Conservation (phyloP, 176 grass and related monocot species). For the Ananas comosus region DNA sequence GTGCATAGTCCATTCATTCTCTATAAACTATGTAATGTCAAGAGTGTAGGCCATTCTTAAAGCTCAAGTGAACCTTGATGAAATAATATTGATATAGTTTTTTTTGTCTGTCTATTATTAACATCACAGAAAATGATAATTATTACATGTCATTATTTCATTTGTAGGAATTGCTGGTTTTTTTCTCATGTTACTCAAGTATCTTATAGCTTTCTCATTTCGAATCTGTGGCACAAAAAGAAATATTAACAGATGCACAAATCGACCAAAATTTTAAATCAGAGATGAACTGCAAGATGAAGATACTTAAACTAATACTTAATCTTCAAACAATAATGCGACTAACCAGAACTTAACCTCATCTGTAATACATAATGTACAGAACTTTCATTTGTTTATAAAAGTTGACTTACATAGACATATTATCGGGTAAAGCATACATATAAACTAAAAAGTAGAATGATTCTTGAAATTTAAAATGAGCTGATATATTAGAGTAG, state of each 20-base stretch:
- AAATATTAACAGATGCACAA: background rate
- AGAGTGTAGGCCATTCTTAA: too few relatives aligned
- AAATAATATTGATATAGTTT: too few relatives aligned
- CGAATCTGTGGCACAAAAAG: slow-evolving; percentile 38
- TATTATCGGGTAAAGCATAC: too few relatives aligned
- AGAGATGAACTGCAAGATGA: background rate
- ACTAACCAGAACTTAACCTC: background rate
- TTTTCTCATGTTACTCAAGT: slow-evolving; percentile 58
- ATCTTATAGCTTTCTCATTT: slow-evolving; percentile 74
- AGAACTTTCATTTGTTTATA: too few relatives aligned
- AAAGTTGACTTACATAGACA: too few relatives aligned
- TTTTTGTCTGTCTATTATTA: too few relatives aligned
- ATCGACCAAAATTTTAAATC: background rate
- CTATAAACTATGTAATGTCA: too few relatives aligned
- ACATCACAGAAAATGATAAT: too few relatives aligned
- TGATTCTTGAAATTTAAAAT: background rate
- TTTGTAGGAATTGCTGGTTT: slow-evolving; percentile 31
- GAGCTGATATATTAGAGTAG: background rate
- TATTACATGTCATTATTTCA: too few relatives aligned
- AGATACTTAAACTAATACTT: background rate
- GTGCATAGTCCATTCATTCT: too few relatives aligned
- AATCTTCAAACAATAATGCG: background rate
- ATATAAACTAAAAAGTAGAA: too few relatives aligned
- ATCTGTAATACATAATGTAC: background rate
- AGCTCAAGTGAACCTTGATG: too few relatives aligned